phyloP scores from a whole-genome alignment of 1,139 yeast species.

The Hyphopichia pseudoburtonii region DNA sequence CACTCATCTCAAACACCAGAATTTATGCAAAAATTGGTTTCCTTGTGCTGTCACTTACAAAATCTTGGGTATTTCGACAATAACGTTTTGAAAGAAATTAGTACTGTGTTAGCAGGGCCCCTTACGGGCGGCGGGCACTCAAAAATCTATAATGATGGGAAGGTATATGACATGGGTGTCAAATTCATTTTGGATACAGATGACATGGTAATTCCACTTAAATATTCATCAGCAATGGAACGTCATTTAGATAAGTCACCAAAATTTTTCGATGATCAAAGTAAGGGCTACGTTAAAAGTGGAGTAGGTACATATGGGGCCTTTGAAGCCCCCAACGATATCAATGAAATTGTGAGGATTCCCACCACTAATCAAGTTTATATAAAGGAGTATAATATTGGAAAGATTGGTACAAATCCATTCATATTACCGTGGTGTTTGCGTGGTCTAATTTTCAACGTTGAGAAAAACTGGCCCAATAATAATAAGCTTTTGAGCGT shows the following conservation, averaged over 20 bases:
- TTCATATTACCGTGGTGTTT: slow-evolving; percentile 90
- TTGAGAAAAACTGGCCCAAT: slow-evolving; percentile 57
- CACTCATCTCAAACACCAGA: slow-evolving; percentile 51
- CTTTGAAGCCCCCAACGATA: slow-evolving; percentile 8
- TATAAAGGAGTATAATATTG: slow-evolving; percentile 60
- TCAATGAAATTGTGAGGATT: slow-evolving; percentile 16
- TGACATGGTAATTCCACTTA: slow-evolving; percentile 47
- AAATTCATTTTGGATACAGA: slow-evolving; percentile 76
- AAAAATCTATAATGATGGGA: slow-evolving; percentile 77
- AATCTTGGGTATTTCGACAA: slow-evolving; percentile 73
- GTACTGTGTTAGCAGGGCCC: slow-evolving; percentile 83
- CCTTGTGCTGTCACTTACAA: slow-evolving; percentile 50
- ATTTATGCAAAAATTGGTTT: slow-evolving; percentile 47
- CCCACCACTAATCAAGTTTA: slow-evolving; percentile 50
- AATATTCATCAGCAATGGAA: slow-evolving; percentile 4
- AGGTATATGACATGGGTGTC: slow-evolving; percentile 80
- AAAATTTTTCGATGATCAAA: not conserved
- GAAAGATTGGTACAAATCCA: slow-evolving; percentile 71
- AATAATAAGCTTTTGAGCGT: slow-evolving; percentile 27
- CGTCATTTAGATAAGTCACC: slow-evolving; percentile 7
- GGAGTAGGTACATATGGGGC: slow-evolving; percentile 22
- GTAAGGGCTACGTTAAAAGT: slow-evolving; percentile 13
- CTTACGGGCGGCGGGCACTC: slow-evolving; percentile 96
- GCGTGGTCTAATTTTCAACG: slow-evolving; percentile 69
- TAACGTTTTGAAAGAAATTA: slow-evolving; percentile 76